These are phyloP conservation scores for Stagonosporopsis chrysanthemi DNA, from an alignment of 2,329 filamentous ascomycete genomes.

Conservation along the genomic window DNA sequence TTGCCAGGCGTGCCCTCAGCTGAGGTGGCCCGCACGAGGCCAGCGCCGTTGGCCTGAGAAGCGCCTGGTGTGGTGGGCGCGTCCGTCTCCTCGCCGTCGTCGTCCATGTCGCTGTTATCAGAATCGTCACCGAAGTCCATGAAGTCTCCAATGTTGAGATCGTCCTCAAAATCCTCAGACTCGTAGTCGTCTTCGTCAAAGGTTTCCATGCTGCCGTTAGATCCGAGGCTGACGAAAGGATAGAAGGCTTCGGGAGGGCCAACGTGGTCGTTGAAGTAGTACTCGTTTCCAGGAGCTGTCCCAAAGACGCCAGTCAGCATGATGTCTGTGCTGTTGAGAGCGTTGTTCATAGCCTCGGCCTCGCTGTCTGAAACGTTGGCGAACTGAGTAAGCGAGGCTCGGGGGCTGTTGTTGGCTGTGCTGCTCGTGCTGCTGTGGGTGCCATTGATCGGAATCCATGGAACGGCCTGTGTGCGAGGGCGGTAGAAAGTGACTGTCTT, in stretches of 20 bases:
- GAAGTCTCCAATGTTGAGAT: conserved; percentile 50
- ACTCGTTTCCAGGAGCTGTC: conserved; percentile 52
- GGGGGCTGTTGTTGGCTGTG: conserved; percentile 51
- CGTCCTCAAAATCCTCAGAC: conserved; percentile 66
- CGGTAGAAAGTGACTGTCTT: conserved; percentile 54
- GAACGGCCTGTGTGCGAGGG: conserved; percentile 39
- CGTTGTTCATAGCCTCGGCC: conserved; percentile 44
- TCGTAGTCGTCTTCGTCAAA: conserved; percentile 62
- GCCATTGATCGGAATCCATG: conserved; percentile 40
- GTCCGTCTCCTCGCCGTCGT: conserved; percentile 48
- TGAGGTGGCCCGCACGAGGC: conserved; percentile 38
- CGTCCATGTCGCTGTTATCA: conserved; percentile 46
- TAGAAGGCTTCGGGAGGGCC: conserved; percentile 80
- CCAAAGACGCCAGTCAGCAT: conserved; percentile 78
- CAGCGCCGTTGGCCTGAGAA: conserved; percentile 41
- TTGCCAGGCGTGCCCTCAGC: conserved; percentile 32
- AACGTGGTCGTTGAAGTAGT: conserved; percentile 67
- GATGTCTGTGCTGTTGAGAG: conserved; percentile 63
- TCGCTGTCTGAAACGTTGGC: conserved; percentile 49
- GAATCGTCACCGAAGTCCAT: conserved; percentile 48
- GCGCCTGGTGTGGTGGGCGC: conserved; percentile 47
- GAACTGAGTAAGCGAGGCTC: conserved; percentile 45
- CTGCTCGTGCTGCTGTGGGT: conserved; percentile 50
- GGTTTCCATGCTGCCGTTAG: conserved; percentile 64
- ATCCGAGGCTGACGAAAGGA: conserved; percentile 64